phyloP scores from a whole-genome alignment of 2,329 filamentous ascomycete genomes.

The Fusarium buharicum region DNA sequence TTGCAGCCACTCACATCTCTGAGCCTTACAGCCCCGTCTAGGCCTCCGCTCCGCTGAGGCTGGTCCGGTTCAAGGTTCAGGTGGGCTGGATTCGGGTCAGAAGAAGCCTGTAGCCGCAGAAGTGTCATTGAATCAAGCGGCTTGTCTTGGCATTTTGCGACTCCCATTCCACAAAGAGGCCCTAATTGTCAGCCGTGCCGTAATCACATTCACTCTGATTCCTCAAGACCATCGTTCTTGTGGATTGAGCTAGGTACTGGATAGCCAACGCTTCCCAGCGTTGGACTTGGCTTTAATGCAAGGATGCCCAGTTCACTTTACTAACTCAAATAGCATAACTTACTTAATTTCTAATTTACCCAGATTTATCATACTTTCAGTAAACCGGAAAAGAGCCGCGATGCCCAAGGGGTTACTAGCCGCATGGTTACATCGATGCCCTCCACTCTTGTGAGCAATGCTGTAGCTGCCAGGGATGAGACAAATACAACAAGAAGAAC shows the following conservation, averaged over 20 bases:
- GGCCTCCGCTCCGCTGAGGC: constrained; percentile 6
- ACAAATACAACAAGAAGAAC: not conserved
- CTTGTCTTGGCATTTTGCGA: constrained; percentile 23
- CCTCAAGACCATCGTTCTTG: constrained; percentile 20
- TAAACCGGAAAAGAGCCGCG: constrained; percentile 5
- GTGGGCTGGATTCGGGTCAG: constrained; percentile 12
- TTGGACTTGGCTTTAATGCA: constrained; percentile 12
- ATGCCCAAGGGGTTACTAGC: constrained; percentile 1
- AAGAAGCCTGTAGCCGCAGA: constrained; percentile 16
- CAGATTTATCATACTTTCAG: not conserved
- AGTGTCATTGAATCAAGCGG: constrained; percentile 36
- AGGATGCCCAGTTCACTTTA: not conserved
- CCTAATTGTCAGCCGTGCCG: constrained; percentile 36
- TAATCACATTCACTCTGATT: constrained; percentile 38
- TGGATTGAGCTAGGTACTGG: constrained; percentile 22
- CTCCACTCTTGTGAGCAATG: not conserved
- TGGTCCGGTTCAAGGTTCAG: constrained; percentile 10
- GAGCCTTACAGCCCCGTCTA: constrained; percentile 2
- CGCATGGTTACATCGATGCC: constrained; percentile 16
- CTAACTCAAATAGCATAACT: constrained; percentile 1
- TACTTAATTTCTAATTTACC: not conserved
- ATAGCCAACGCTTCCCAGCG: constrained; percentile 12
- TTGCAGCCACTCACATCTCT: not conserved
- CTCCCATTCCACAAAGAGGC: constrained; percentile 33
- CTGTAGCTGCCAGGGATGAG: not conserved